Conservation (phyloP, 1,139 yeast species). For the Candida glucosophila region DNA sequence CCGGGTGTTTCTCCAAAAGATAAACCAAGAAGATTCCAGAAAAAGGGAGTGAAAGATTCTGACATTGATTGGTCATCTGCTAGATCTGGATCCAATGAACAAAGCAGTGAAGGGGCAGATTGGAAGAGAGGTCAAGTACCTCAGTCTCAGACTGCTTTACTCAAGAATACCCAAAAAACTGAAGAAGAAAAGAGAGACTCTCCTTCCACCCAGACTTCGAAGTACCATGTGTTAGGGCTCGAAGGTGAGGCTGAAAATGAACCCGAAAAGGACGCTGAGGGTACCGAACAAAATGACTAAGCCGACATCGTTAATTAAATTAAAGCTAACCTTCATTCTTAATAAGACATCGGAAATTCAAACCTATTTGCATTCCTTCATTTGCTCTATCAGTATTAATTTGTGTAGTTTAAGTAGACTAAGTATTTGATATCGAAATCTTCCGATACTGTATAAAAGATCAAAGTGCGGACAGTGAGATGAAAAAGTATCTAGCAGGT, state of each 20-base stretch:
- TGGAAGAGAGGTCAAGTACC: slow-evolving; percentile 26
- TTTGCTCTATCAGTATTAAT: no score
- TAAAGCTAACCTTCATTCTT: no score
- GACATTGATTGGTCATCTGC: slow-evolving; percentile 12
- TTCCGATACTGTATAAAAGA: no score
- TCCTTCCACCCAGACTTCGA: slow-evolving; percentile 45
- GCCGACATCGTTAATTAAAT: slow-evolving; percentile 5
- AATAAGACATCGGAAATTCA: no score
- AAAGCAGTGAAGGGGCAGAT: slow-evolving; percentile 31
- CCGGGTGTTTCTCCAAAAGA: slow-evolving; percentile 18
- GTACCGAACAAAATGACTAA: slow-evolving; percentile 12
- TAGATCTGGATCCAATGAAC: slow-evolving; percentile 18
- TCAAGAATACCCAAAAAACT: slow-evolving; percentile 9
- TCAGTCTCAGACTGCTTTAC: slow-evolving; percentile 15
- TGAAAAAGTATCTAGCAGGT: no score
- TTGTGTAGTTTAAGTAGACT: no score
- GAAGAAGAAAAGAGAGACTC: slow-evolving; percentile 23
- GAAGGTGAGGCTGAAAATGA: slow-evolving; percentile 52
- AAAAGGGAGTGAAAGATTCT: slow-evolving; percentile 31
- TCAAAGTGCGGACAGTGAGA: no score
- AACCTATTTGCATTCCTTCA: no score
- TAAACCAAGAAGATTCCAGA: slow-evolving; percentile 14
- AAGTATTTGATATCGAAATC: no score
- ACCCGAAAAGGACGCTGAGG: slow-evolving; percentile 14
- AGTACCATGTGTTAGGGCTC: slow-evolving; percentile 56